Evolutionary conservation across 768 basidiomycete species (phyloP), one percentile per base, ranked within the genome.

Genomic region (Tricholoma saponaceum): DNA sequence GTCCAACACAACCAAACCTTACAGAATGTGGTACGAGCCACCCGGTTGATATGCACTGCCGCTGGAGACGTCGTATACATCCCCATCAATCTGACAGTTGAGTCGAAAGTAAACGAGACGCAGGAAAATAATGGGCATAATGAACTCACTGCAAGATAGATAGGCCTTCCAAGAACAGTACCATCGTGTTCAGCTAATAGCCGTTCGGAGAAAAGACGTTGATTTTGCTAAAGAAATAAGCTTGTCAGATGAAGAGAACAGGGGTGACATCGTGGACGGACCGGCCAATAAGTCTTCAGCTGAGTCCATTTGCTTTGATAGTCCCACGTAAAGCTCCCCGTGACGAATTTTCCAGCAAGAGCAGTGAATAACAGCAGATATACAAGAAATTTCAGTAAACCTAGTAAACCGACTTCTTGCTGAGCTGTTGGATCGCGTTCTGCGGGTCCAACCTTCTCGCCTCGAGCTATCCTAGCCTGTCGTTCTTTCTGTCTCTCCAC

Each of bases 31-130:
- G 73, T 93, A 93, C 41, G 90, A 82, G 37, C 94, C 95, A 13
- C 95, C 95, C 37, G 87, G 89, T 52, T 95, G 93, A 70, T 98
- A 98, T 20, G 88, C 79, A 58, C 79, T 76, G 62, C 85, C 86
- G 59, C 81, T 79, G n/a, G 87, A 83, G 53, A 98, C 95, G 67
- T 98, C 95, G 72, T 86, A 98, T 7, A 98, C 92, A 53, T 90
- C 89, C 12, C 91, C 90, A 67, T 94, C 92, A 69, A 98, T 89
- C 92, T 93, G 68, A 57, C 33, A 56, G 46, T 65, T 59, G 55
- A 56, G 58, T 64, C 22, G 32, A 18, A 37, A 50, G 23, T 33
- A 13, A 55, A 35, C 23, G 26, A n/a, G 57, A 59, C 49, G 52
- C 39, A 65, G 51, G 51, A 62, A 55, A 58, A 55, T 12, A 13